Evolutionary conservation across 345 rosid species (phyloP), one percentile per base, ranked within the genome.

Genomic region (Sonneratia caseolaris): DNA sequence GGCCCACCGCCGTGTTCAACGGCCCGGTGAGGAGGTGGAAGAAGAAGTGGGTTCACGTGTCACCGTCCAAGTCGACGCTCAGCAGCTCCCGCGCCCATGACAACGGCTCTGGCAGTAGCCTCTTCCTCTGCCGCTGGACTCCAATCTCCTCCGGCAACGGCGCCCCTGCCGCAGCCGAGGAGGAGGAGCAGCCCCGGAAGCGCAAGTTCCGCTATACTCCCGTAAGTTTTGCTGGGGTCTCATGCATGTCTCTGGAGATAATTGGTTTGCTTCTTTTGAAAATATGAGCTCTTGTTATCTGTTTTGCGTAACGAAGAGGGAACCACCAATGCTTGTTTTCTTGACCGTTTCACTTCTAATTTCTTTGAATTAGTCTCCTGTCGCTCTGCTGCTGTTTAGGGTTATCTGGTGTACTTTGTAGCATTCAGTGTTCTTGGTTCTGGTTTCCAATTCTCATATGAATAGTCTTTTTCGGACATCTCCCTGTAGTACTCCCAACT

Each of bases 1-100:
- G 87, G 16, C 79, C 93, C 1, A 72, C 96, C 48, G 74, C 89
- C 35, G 92, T 90, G 66, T 89, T 95, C 76, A 92, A 81, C 75
- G 97, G 99, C 12, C 97, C 93, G 14, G 99, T 95, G 22, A 85
- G 97, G 81, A 90, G 84, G 85, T 92, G 99, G 99, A 95, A 86
- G 92, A 90, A 87, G 88, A 90, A 85, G 83, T 95, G 99, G 99
- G 96, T 95, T 79, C 93, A 93, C 80, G 92, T 95, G 69, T 76
- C 90, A 4, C 77, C 85, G 3, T 72, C 82, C 12, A 49, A 68
- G 3, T 27, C 79, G 16, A 71, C 83, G 48, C 81, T 73, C 73
- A 81, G 72, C 71, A 71, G 72, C 72, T 70, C 72, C 37, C 82
- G 77, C 70, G 76, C 81, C 66, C 87, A 82, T 71, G 79, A 86